phyloP scores from a whole-genome alignment of 257 asterid genomes.

The Petunia secreta region DNA sequence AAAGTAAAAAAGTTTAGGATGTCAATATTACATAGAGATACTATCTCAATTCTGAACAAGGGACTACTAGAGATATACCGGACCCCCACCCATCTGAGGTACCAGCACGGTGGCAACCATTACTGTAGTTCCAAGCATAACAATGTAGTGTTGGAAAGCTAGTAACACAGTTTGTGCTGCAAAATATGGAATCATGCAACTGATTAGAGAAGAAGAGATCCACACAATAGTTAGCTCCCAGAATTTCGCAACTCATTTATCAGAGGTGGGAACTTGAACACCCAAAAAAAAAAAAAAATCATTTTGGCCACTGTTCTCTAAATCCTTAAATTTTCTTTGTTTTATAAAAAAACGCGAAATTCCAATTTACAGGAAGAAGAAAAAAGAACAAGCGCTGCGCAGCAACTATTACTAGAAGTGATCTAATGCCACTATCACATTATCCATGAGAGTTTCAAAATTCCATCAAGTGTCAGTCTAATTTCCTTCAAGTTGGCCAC shows the following conservation, averaged over 20 bases:
- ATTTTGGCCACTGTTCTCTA: background rate
- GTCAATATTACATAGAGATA: conserved; percentile 16
- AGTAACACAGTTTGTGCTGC: conserved; percentile 75
- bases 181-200: conserved; percentile 29
- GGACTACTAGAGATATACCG: conserved; percentile 50
- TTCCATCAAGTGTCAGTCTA: background rate
- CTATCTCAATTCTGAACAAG: conserved; percentile 17
- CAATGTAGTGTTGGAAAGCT: conserved; percentile 93
- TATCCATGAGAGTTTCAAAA: background rate
- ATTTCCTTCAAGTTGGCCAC: background rate
- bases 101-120: conserved; percentile 79
- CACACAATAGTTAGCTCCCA: background rate
- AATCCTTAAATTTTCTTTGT: background rate
- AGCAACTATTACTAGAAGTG: background rate
- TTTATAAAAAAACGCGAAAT: background rate
- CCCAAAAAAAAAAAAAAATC: background rate
- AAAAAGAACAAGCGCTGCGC: background rate
- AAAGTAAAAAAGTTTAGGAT: conserved; percentile 20
- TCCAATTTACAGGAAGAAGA: conserved; percentile 9
- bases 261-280: background rate
- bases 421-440: background rate
- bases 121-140: conserved; percentile 95
- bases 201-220: background rate
- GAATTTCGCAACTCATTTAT: background rate
- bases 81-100: conserved; percentile 91